These are phyloP conservation scores for Cryptosporidium muris DNA, from an alignment of 169 alveolate genomes.

Conservation along the genomic window DNA sequence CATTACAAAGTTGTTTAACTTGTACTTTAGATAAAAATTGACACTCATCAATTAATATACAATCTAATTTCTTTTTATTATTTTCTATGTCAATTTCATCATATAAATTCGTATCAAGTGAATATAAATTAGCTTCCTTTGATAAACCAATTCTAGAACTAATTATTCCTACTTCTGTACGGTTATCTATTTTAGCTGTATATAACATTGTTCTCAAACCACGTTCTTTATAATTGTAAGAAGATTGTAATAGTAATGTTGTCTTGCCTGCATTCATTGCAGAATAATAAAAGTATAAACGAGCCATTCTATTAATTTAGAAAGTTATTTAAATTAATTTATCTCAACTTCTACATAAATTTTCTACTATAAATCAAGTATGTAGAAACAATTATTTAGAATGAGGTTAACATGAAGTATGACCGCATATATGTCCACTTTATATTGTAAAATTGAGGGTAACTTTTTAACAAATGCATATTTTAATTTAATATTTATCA, in stretches of 20 bases:
- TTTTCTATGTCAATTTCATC: conserved; percentile 13
- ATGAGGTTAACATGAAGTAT: too few species aligned
- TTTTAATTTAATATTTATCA: too few species aligned
- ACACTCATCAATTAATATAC: conserved; percentile 31
- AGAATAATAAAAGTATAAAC: conserved; percentile 48
- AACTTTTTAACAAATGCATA: too few species aligned
- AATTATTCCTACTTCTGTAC: conserved; percentile 4
- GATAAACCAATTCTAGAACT: conserved; percentile 60
- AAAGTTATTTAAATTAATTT: not conserved
- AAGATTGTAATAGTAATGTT: conserved; percentile 49
- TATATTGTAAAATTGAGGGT: too few species aligned
- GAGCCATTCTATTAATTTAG: conserved; percentile 7
- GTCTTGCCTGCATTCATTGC: conserved; percentile 72
- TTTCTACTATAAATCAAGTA: too few species aligned
- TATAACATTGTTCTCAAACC: conserved; percentile 53
- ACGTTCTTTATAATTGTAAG: conserved; percentile 47
- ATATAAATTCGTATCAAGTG: not conserved
- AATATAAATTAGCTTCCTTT: conserved; percentile 9
- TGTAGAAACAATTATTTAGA: too few species aligned
- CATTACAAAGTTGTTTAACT: conserved; percentile 25
- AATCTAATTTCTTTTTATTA: conserved; percentile 4
- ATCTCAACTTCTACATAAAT: not conserved
- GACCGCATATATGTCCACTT: too few species aligned
- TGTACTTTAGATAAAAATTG: conserved; percentile 45
- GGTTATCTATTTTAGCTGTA: conserved; percentile 1